Base-by-base conservation (phyloP, 108 stramenopile genomes). In the Nannochloropsis salina region DNA sequence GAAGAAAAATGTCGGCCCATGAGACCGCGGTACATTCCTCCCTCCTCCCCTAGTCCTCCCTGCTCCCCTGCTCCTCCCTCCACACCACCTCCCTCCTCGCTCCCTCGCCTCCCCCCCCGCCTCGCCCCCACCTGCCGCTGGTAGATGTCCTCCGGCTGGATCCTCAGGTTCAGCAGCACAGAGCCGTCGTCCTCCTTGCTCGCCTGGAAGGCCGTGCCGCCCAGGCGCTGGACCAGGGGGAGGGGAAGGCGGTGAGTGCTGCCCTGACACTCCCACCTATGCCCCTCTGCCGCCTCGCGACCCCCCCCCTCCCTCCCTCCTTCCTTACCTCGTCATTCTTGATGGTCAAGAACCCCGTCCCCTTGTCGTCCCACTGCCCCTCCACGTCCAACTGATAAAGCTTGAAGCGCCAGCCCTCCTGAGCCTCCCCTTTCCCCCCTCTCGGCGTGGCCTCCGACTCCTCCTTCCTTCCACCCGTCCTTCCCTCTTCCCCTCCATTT, bases 341-440 rank as follows among this genome's bases (percentile, higher is more conserved):
- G 47, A 51, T 51, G 47, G 47, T 51, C 47, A 51, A 12, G 12
- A 51, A 82, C 9, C 89, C 89, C 44, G 89, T 89, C 20, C 89
- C 89, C 83, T 74, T 41, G 86, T 85, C 89, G 51, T 89, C 89
- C 89, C 89, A 89, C 86, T 89, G 89, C 43, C 89, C 89, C 61
- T 89, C 86, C n/a, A 80, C 82, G n/a, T 89, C 85, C 51, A 89
- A 85, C 85, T 89, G 89, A 82, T 89, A 89, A 44, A 89, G 85
- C 81, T 89, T 89, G 41, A 89, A 85, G 9, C 89, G 82, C 89
- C 89, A 89, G 12, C 89, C 86, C n/a, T 61, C 44, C 80, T 9
- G 51, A 18, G 43, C 44, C 74, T 2, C 82, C n/a, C 5, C 42
- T 41, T 44, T 42, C 81, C 45, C 86, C 10, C n/a, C 61, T 42